Evolutionary conservation across 148 eudicot genomes (phyloP).

Genomic region (Nyssa sinensis): DNA sequence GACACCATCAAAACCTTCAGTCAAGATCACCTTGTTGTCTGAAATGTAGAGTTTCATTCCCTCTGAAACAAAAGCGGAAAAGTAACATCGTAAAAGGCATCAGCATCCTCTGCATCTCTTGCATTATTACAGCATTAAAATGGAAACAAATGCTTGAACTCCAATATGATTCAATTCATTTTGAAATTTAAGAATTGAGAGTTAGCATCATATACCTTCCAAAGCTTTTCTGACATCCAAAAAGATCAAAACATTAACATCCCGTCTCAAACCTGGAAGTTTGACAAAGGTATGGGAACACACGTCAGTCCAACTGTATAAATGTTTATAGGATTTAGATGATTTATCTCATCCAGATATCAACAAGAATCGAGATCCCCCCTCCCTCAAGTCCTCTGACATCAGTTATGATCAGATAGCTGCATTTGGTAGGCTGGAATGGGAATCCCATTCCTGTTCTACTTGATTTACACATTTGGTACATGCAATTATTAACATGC

Average conservation of each 20-base stretch:
- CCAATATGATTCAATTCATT: no score
- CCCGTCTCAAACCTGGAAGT: constrained; percentile 75
- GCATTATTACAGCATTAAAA: no score
- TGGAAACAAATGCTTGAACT: no score
- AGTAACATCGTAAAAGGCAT: no score
- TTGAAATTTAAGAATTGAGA: not conserved
- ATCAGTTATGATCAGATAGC: no score
- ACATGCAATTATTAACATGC: no score
- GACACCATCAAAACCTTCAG: constrained; percentile 91
- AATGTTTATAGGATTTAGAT: not conserved
- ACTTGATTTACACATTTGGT: no score
- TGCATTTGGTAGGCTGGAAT: no score
- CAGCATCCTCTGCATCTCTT: no score
- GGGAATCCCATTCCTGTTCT: no score
- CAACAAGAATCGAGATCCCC: not conserved
- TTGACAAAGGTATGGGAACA: constrained; percentile 2
- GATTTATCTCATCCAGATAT: not conserved
- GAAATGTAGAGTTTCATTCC: constrained; percentile 91
- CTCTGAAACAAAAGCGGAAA: constrained; percentile 49
- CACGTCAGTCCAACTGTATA: not conserved
- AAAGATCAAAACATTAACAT: constrained; percentile 66
- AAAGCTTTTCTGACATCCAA: constrained; percentile 73
- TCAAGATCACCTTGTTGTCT: constrained; percentile 79
- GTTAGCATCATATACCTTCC: constrained; percentile 61
- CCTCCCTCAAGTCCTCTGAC: not conserved